phyloP scores from a whole-genome alignment of 306 rosid genomes.

The Adenanthera pavonina region DNA sequence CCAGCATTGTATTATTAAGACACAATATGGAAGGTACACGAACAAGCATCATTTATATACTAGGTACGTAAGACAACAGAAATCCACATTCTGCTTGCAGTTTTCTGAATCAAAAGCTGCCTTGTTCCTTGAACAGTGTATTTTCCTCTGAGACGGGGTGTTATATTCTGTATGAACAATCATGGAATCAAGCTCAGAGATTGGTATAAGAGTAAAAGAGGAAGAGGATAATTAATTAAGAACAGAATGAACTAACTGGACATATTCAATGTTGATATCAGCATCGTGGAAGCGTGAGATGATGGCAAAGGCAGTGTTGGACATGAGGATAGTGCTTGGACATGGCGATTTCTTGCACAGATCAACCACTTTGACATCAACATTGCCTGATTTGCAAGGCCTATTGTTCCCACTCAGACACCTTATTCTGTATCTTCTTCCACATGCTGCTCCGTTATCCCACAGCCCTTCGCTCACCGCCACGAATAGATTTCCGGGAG shows the following conservation, averaged over 20 bases:
- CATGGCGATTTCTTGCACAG: constrained; percentile 54
- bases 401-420: constrained; percentile 66
- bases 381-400: constrained; percentile 66
- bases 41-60: neutral
- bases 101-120: neutral
- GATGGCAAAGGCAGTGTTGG: constrained; percentile 60
- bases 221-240: too few species aligned
- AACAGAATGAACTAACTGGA: constrained; percentile 44
- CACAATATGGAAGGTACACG: too few species aligned
- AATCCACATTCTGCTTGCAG: neutral
- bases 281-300: constrained; percentile 27
- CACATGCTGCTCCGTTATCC: constrained; percentile 52
- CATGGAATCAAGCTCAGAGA: neutral
- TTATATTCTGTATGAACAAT: constrained; percentile 40
- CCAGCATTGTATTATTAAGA: too few species aligned
- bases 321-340: constrained; percentile 55
- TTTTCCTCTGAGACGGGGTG: neutral
- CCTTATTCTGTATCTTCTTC: constrained; percentile 68
- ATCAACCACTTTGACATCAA: constrained; percentile 74
- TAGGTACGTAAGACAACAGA: neutral
- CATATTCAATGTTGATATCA: constrained; percentile 66
- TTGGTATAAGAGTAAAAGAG: neutral
- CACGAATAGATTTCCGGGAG: neutral
- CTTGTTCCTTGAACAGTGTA: neutral
- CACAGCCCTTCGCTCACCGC: constrained; percentile 5